These are phyloP conservation scores for Micromonas commoda DNA, from an alignment of 139 green algal species.

Conservation along the genomic window DNA sequence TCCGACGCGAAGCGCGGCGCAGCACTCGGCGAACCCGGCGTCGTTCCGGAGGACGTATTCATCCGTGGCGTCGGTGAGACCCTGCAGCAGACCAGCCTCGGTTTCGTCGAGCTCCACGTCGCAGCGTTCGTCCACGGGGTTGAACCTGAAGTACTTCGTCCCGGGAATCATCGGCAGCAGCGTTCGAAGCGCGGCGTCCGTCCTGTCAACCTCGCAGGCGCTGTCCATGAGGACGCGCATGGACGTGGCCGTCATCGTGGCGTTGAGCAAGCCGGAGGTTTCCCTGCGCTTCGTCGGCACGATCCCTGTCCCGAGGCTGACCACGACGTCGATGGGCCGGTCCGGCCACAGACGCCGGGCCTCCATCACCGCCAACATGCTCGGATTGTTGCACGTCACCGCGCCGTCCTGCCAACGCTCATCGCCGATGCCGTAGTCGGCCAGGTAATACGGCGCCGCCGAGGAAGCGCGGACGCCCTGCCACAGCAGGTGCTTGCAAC, in stretches of 20 bases:
- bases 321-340: slow-evolving; percentile 62
- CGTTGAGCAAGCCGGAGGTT: slow-evolving; percentile 39
- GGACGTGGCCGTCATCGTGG: slow-evolving; percentile 31
- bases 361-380: slow-evolving; percentile 74
- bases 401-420: slow-evolving; percentile 89
- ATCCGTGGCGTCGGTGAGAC: slow-evolving; percentile 4
- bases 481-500: slow-evolving; percentile 60
- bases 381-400: slow-evolving; percentile 84
- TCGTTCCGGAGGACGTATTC: not conserved
- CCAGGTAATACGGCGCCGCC: slow-evolving; percentile 63
- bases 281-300: slow-evolving; percentile 30
- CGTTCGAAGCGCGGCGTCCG: slow-evolving; percentile 57
- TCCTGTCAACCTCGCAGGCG: slow-evolving; percentile 48
- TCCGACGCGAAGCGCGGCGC: not conserved
- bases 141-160: slow-evolving; percentile 27
- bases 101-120: slow-evolving; percentile 23
- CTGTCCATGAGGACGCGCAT: slow-evolving; percentile 45
- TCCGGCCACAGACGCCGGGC: slow-evolving; percentile 74
- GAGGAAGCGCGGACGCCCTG: slow-evolving; percentile 85
- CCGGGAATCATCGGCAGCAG: slow-evolving; percentile 52
- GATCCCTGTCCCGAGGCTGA: slow-evolving; percentile 74
- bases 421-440: slow-evolving; percentile 64
- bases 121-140: slow-evolving; percentile 16
- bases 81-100: not conserved
- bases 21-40: not conserved